Evolutionary conservation across 495 filamentous ascomycete genomes (phyloP).

Genomic region (Aspergillus panamensis): DNA sequence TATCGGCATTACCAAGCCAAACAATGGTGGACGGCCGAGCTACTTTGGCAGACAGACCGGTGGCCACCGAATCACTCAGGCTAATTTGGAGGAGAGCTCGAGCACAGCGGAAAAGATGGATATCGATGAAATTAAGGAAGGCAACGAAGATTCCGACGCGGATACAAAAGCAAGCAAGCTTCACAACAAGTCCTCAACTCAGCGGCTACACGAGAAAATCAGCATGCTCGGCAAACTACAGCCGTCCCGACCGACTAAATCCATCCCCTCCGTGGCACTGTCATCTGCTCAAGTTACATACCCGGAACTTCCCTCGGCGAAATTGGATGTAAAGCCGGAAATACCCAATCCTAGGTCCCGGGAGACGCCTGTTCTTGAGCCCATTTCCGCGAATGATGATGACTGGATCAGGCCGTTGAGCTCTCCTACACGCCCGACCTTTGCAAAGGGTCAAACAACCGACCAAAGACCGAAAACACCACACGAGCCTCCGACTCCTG

Average conservation of each 20-base stretch:
- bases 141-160: conserved; percentile 32
- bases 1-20: conserved; percentile 59
- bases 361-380: conserved; percentile 24
- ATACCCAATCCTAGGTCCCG: conserved; percentile 27
- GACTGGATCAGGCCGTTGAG: conserved; percentile 77
- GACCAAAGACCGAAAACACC: conserved; percentile 57
- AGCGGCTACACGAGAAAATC: conserved; percentile 87
- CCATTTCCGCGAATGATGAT: conserved; percentile 60
- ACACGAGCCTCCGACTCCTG: conserved; percentile 12
- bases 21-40: conserved; percentile 40
- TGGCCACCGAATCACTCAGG: conserved; percentile 36
- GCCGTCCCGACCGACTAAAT: conserved; percentile 65
- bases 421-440: conserved; percentile 41
- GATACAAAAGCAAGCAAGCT: conserved; percentile 44
- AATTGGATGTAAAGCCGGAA: conserved; percentile 34
- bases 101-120: conserved; percentile 56
- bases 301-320: conserved; percentile 50
- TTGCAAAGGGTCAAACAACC: conserved; percentile 54
- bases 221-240: conserved; percentile 85
- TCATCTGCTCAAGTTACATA: conserved; percentile 47
- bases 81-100: conserved; percentile 32
- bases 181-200: conserved; percentile 87
- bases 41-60: conserved; percentile 55
- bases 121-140: conserved; percentile 51
- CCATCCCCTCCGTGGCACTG: conserved; percentile 51